Percentiles rank a stretch among this genome's conserved stretches.
phyloP scores from a whole-genome alignment of 2,329 filamentous ascomycete genomes.

The Elsinoe australis region DNA sequence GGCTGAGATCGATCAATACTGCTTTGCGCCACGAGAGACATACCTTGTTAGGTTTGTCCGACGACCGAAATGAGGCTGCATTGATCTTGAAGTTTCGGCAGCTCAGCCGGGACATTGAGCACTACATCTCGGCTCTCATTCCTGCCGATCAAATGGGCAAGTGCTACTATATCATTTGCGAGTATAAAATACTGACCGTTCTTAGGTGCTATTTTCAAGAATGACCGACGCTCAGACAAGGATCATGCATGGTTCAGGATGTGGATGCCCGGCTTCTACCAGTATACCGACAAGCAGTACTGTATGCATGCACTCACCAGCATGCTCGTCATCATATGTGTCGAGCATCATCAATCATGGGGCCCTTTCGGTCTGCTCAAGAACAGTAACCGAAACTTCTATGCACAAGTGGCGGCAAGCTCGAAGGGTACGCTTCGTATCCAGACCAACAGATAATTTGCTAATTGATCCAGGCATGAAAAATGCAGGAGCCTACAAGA shows the following conservation, averaged over 20 bases:
- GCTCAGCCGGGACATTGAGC: no score
- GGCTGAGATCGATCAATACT: no score
- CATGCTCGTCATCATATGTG: neutral
- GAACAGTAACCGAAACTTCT: neutral
- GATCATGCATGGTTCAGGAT: neutral
- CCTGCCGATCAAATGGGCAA: no score
- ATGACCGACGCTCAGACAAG: neutral
- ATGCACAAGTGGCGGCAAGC: neutral
- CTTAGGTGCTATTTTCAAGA: neutral
- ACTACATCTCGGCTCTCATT: no score
- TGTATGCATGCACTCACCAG: neutral
- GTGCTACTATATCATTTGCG: neutral
- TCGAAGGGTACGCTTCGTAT: neutral
- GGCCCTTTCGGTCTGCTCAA: neutral
- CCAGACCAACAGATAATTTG: no score
- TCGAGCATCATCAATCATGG: neutral
- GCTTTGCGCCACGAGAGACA: no score
- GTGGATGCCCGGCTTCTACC: neutral
- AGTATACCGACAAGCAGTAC: neutral
- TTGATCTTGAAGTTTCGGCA: no score
- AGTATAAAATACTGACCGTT: neutral
- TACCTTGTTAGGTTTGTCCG: no score
- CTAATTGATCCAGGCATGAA: no score
- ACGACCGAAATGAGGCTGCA: no score
- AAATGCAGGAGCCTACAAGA: no score